Conservation (phyloP, 2,329 filamentous ascomycete genomes). For the Rachicladosporium sp. region DNA sequence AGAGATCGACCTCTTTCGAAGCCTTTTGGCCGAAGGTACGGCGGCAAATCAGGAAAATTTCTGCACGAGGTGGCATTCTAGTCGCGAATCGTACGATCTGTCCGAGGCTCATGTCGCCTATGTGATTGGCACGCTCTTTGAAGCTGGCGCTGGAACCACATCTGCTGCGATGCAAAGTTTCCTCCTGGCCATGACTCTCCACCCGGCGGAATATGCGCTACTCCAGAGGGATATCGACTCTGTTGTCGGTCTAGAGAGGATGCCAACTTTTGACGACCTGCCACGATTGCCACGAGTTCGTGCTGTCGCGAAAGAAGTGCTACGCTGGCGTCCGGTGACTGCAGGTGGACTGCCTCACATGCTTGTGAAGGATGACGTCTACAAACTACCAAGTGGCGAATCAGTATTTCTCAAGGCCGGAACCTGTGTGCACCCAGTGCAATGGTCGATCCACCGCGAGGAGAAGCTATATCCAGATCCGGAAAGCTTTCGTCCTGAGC, state of each 20-base stretch:
- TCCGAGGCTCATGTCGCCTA: conserved; percentile 20
- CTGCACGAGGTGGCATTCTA: not conserved
- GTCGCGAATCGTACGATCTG: conserved; percentile 12
- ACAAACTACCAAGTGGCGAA: conserved; percentile 17
- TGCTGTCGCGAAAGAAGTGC: conserved; percentile 31
- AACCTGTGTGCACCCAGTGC: conserved; percentile 31
- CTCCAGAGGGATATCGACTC: conserved; percentile 26
- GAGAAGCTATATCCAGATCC: conserved; percentile 38
- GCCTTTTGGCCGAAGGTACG: conserved; percentile 23
- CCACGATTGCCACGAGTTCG: conserved; percentile 26
- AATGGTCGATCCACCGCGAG: conserved; percentile 42
- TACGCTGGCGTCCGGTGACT: conserved; percentile 33
- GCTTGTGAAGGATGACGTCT: conserved; percentile 43
- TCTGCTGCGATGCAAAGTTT: conserved; percentile 21
- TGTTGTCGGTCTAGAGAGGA: conserved; percentile 20
- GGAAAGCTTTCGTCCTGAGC: conserved; percentile 40
- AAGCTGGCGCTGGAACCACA: conserved; percentile 22
- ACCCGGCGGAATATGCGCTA: conserved; percentile 12
- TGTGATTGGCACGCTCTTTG: conserved; percentile 22
- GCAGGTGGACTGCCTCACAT: conserved; percentile 41
- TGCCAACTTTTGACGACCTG: conserved; percentile 27
- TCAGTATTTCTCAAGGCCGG: conserved; percentile 48
- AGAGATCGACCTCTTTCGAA: conserved; percentile 17
- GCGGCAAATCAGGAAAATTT: conserved; percentile 1
- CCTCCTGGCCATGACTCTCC: conserved; percentile 18